Evolutionary conservation across 2,329 filamentous ascomycete genomes (phyloP), one percentile per base, ranked within the genome.

Genomic region (Chaetothyriales sp.): DNA sequence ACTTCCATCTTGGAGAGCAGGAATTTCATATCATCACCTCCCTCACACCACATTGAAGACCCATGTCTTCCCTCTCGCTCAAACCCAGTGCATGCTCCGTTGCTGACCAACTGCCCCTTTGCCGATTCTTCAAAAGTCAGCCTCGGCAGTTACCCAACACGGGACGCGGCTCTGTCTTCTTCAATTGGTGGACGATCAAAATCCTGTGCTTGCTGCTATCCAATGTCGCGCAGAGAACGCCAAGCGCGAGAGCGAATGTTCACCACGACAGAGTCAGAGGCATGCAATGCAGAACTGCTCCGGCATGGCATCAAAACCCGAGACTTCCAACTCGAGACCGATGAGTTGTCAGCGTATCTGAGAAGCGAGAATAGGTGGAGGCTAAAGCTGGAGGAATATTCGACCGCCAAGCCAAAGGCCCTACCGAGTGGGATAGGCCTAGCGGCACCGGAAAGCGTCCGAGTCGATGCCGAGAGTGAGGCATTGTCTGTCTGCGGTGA

Each of bases 241-340:
- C 65, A 73, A 67, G 58, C 66, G 59, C 60, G 68, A 71, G 54
- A 64, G 70, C 13, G 67, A 69, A 15, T 70, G 69, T 50, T 55
- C 56, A 0, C 28, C 22, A 43, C 49, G 37, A 67, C 15, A 15
- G 33, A 40, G 33, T 40, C 33, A 15, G 44, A 46, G 44, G 44
- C 44, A 7, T 46, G 44, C n/a, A 18, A 4, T 15, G n/a, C 44
- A 15, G 53, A 55, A 18, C 43, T 58, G 43, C 44, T 54, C 28
- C 49, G 45, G 45, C 51, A 55, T n/a, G 53, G 55, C 15, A 55
- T 58, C 43, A 55, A 51, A 46, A 51, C 55, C 25, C 48, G 53
- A 28, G 56, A 57, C 47, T 57, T 57, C 47, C 56, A 58, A 40
- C 46, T n/a, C 5, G 54, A 56, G 49, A 44, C 46, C 4, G 56